Conservation (phyloP, 148 eudicot species). For the Mesembryanthemum crystallinum region DNA sequence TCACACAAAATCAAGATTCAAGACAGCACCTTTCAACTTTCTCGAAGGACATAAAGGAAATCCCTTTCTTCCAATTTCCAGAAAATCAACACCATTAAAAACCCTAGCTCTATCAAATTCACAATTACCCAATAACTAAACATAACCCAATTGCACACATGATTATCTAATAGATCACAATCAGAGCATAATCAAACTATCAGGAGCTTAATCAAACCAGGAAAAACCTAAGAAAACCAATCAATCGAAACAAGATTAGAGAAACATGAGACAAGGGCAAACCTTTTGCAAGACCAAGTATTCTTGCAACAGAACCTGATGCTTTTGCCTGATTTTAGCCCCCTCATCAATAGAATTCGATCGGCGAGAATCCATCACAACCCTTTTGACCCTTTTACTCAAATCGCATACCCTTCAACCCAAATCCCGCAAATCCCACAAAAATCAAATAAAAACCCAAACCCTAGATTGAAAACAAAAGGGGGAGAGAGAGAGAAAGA, state of each 20-base stretch:
- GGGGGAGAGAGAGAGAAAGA: neutral
- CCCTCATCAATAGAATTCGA: slow-evolving; percentile 30
- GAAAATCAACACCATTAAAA: neutral
- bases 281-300: slow-evolving; percentile 64
- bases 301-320: slow-evolving; percentile 44
- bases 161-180: slow-evolving; percentile 11
- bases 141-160: neutral
- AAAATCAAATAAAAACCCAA: slow-evolving; percentile 5
- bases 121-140: neutral
- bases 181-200: neutral
- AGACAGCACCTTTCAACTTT: neutral
- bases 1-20: neutral
- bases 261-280: slow-evolving; percentile 9
- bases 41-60: neutral
- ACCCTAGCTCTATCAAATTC: neutral
- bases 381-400: slow-evolving; percentile 26
- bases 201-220: neutral
- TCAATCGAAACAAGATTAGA: neutral
- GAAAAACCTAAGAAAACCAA: neutral
- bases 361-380: slow-evolving; percentile 32
- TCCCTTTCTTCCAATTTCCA: neutral
- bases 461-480: slow-evolving; percentile 20
- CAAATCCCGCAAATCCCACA: neutral
- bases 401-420: slow-evolving; percentile 26
- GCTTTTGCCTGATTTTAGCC: slow-evolving; percentile 32